Percentiles rank a stretch among this genome's conserved stretches.
Conservation (phyloP, 2,329 filamentous ascomycete genomes). For the Apiospora rasikravindrae region DNA sequence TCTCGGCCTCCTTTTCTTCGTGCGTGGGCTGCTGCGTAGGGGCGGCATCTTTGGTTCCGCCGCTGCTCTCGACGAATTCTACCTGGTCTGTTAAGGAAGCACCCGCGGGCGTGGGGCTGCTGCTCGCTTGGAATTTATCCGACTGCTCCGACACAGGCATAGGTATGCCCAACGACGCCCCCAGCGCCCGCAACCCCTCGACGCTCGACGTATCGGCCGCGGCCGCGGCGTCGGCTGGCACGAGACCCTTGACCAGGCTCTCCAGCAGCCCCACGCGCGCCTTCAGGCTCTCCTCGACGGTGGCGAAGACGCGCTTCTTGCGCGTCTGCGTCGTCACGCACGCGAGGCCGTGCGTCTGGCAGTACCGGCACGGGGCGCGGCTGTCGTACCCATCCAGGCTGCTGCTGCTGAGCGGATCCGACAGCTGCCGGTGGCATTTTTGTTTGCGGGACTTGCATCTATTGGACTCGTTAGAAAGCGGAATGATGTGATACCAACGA, state of each 20-base stretch:
- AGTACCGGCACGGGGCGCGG: slow-evolving; percentile 47
- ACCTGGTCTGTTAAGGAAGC: neutral
- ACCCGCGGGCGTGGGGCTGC: slow-evolving; percentile 20
- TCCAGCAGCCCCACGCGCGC: slow-evolving; percentile 47
- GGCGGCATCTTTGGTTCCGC: neutral
- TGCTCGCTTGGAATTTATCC: neutral
- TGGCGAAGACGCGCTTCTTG: slow-evolving; percentile 50
- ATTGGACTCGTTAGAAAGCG: neutral
- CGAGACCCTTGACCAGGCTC: slow-evolving; percentile 48
- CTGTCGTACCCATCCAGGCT: slow-evolving; percentile 27
- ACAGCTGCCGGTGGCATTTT: slow-evolving; percentile 46
- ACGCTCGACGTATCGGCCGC: slow-evolving; percentile 47
- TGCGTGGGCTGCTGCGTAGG: too few relatives aligned
- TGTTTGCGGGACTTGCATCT: slow-evolving; percentile 52
- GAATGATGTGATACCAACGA: too few relatives aligned
- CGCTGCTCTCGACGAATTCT: neutral
- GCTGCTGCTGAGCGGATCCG: neutral
- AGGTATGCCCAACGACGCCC: slow-evolving; percentile 44
- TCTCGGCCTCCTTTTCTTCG: neutral
- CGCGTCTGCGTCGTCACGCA: slow-evolving; percentile 50
- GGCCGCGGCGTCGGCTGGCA: slow-evolving; percentile 33
- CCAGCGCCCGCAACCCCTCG: slow-evolving; percentile 46
- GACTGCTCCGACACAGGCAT: slow-evolving; percentile 41
- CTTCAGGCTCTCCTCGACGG: slow-evolving; percentile 43
- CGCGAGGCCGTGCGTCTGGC: slow-evolving; percentile 44